Evolutionary conservation across 2,329 filamentous ascomycete genomes (phyloP).

Genomic region (Alternaria ethzedia): DNA sequence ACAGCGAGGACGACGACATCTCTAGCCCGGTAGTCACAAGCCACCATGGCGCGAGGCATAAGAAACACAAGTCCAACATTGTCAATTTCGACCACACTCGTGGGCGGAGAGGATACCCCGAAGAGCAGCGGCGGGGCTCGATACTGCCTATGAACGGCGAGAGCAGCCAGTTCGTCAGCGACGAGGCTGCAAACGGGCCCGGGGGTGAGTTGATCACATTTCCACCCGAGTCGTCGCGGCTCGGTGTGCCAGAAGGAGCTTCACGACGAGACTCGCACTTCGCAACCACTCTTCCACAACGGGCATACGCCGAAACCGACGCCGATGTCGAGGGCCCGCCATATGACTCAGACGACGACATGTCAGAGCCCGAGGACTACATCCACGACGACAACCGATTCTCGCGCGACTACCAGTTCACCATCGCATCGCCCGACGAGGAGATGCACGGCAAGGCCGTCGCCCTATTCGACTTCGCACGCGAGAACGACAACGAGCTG

Average conservation of each 20-base stretch:
- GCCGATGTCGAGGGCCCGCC: constrained; percentile 48
- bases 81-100: constrained; percentile 50
- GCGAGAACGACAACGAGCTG: constrained; percentile 96
- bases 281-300: constrained; percentile 54
- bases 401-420: constrained; percentile 92
- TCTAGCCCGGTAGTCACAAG: constrained; percentile 87
- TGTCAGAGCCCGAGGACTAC: constrained; percentile 56
- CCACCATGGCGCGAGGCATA: constrained; percentile 68
- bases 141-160: constrained; percentile 64
- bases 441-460: constrained; percentile 98
- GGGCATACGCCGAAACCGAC: constrained; percentile 50
- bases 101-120: constrained; percentile 40
- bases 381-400: constrained; percentile 75
- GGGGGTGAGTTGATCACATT: constrained; percentile 84
- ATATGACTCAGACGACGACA: constrained; percentile 57
- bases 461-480: constrained; percentile 90
- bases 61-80: constrained; percentile 71
- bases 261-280: constrained; percentile 62
- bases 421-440: constrained; percentile 92
- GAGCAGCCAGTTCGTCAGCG: constrained; percentile 75
- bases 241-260: constrained; percentile 38
- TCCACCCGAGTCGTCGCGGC: constrained; percentile 58
- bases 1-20: constrained; percentile 93
- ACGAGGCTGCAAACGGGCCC: constrained; percentile 72
- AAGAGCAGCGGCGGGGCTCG: constrained; percentile 53